A percentile compares a stretch with the other conserved stretches of the same genome.
These are phyloP conservation scores for Dictyophora rubrovolvata DNA, from an alignment of 768 basidiomycete species.

Conservation along the genomic window DNA sequence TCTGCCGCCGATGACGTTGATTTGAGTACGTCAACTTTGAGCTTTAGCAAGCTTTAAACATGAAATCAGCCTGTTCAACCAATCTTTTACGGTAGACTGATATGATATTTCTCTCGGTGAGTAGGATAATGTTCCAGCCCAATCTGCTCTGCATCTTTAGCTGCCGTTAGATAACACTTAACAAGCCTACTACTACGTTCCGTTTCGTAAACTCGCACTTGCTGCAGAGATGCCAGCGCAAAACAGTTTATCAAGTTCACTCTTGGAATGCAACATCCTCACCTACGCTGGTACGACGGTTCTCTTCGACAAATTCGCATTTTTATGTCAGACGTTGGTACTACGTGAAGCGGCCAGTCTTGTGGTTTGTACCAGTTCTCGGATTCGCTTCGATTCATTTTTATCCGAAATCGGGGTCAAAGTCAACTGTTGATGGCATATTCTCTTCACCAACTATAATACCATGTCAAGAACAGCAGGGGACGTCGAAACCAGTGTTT, in stretches of 20 bases:
- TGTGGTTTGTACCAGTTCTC: conserved; percentile 36
- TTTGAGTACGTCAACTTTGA: background rate
- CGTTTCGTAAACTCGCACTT: background rate
- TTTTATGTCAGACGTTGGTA: background rate
- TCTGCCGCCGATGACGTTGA: too few relatives aligned
- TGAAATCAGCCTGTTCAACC: background rate
- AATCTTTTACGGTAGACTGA: background rate
- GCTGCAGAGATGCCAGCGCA: background rate
- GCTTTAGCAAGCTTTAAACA: background rate
- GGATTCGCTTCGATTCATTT: conserved; percentile 46
- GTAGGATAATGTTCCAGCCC: background rate
- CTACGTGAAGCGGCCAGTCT: background rate
- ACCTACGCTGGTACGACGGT: background rate
- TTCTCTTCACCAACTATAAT: conserved; percentile 43
- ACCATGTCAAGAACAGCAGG: conserved; percentile 24
- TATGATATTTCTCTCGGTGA: background rate
- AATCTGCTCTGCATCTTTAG: background rate
- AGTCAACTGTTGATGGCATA: conserved; percentile 34
- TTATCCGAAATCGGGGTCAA: conserved; percentile 26
- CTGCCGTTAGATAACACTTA: background rate
- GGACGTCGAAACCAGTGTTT: conserved; percentile 18
- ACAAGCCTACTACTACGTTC: background rate
- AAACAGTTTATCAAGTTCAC: background rate
- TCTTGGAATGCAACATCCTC: background rate
- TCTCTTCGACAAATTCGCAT: background rate